A percentile compares a stretch with the other conserved stretches of the same genome.
Evolutionary conservation across 139 green algal genomes (phyloP).

Genomic region (Astrephomene gubernaculifera): DNA sequence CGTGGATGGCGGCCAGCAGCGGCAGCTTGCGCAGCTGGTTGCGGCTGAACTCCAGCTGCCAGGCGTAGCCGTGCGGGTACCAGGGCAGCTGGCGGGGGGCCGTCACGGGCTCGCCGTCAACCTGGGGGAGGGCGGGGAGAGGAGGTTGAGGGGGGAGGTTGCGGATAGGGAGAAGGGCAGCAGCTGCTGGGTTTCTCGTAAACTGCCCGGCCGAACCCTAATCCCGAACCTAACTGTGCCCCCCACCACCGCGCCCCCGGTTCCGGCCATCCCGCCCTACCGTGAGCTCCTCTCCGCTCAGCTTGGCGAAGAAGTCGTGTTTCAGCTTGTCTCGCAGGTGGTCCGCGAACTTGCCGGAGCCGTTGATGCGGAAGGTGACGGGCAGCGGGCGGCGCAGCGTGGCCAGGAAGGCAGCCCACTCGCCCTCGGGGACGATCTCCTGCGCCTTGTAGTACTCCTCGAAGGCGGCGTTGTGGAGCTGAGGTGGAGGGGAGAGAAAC

Average conservation of each 20-base stretch:
- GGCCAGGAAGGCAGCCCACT: conserved; percentile 93
- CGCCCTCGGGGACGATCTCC: conserved; percentile 77
- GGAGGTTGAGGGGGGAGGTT: too few relatives aligned
- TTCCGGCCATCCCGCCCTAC: conserved; percentile 19
- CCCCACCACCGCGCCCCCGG: background rate
- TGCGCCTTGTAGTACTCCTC: conserved; percentile 81
- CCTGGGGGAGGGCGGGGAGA: conserved; percentile 31
- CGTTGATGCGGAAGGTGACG: conserved; percentile 98
- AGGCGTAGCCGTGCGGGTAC: conserved; percentile 96
- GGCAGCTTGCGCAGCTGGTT: conserved; percentile 89
- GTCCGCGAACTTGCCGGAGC: conserved; percentile 84
- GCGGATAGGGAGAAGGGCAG: background rate
- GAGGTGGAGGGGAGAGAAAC: background rate
- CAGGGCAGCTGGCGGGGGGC: conserved; percentile 85
- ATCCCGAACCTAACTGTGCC: background rate
- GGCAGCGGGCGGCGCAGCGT: conserved; percentile 85
- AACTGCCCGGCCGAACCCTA: too few relatives aligned
- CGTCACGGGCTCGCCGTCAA: conserved; percentile 59
- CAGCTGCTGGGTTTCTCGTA: too few relatives aligned
- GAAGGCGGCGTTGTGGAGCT: conserved; percentile 69
- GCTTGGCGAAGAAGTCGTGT: conserved; percentile 78
- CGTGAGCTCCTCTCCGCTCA: conserved; percentile 59
- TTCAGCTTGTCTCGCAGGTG: conserved; percentile 81
- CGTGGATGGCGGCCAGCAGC: conserved; percentile 79
- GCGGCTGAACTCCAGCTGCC: conserved; percentile 91